phyloP scores from a whole-genome alignment of 208 protist species.

The Angomonas ambiguus region DNA sequence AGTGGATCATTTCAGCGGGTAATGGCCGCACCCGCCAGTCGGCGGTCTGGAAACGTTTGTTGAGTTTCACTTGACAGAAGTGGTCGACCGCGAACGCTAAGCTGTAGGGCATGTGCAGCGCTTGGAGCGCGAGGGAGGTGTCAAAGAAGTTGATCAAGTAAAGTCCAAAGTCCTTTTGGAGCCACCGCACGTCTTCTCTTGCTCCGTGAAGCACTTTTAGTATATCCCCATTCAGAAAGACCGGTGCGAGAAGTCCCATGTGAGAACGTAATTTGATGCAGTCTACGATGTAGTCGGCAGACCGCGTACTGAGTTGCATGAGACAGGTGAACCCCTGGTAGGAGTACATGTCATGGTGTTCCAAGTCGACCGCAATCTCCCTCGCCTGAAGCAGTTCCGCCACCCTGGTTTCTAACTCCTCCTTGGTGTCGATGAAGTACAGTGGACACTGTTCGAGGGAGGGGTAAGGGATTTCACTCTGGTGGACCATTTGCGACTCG shows the following conservation, averaged over 20 bases:
- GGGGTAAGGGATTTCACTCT: constrained; percentile 51
- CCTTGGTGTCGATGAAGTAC: constrained; percentile 61
- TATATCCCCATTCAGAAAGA: constrained; percentile 91
- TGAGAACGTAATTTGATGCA: constrained; percentile 88
- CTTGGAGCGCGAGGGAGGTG: constrained; percentile 94
- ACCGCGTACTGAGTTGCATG: constrained; percentile 97
- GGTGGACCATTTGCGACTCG: constrained; percentile 45
- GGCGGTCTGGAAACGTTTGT: constrained; percentile 97
- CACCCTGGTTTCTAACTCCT: constrained; percentile 45
- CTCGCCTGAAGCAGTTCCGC: constrained; percentile 31
- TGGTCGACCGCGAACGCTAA: constrained; percentile 94
- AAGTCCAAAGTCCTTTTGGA: constrained; percentile 97
- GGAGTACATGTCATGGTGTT: constrained; percentile 94
- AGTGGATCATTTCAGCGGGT: constrained; percentile 95
- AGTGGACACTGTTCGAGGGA: constrained; percentile 59
- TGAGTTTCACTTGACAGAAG: constrained; percentile 91
- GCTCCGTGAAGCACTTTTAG: constrained; percentile 98
- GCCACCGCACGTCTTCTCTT: constrained; percentile 95
- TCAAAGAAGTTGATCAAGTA: constrained; percentile 99
- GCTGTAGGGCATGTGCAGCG: constrained; percentile 88
- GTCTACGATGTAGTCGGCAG: constrained; percentile 96
- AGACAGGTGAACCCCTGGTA: constrained; percentile 97
- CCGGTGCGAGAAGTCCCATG: constrained; percentile 84
- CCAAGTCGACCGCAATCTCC: constrained; percentile 95
- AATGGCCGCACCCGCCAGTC: constrained; percentile 98